Percentiles rank a stretch among this genome's conserved stretches.
Conservation (phyloP, 345 rosid species). For the Abelmoschus esculentus region DNA sequence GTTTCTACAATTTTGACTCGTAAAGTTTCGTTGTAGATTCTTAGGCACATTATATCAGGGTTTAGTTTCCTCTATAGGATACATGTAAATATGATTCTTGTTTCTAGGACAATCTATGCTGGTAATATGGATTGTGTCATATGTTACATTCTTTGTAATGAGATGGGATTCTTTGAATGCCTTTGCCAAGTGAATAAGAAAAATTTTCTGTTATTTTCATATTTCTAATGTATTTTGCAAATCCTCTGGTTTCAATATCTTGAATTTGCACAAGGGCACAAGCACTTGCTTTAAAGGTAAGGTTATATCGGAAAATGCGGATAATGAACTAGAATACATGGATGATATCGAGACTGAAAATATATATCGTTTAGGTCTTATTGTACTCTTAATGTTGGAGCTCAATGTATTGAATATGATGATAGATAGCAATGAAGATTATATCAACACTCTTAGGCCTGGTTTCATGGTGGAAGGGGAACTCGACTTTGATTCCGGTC, state of each 20-base stretch:
- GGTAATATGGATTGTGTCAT: not conserved
- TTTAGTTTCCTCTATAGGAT: slow-evolving; percentile 2
- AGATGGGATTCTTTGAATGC: slow-evolving; percentile 1
- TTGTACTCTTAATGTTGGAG: slow-evolving; percentile 21
- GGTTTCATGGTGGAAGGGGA: slow-evolving; percentile 75
- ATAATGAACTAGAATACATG: slow-evolving; percentile 19
- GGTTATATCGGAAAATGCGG: slow-evolving; percentile 12
- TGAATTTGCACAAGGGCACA: not conserved
- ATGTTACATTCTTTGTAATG: slow-evolving; percentile 11
- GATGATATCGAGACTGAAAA: slow-evolving; percentile 18
- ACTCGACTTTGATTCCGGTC: slow-evolving; percentile 81
- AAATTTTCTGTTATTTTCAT: slow-evolving; percentile 2
- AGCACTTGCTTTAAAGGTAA: slow-evolving; percentile 37
- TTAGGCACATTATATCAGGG: too few species aligned
- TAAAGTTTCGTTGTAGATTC: slow-evolving; percentile 6
- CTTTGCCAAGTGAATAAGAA: slow-evolving; percentile 13
- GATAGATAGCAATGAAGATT: slow-evolving; percentile 47
- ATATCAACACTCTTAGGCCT: slow-evolving; percentile 58
- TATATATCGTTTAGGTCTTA: slow-evolving; percentile 15
- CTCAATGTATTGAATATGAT: slow-evolving; percentile 43
- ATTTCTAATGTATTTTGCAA: not conserved
- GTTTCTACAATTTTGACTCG: not conserved
- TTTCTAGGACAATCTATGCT: not conserved
- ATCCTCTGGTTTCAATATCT: too few species aligned
- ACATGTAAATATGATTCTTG: not conserved